Evolutionary conservation across 495 filamentous ascomycete species (phyloP).

Genomic region (Astrothelium subdiscretum): DNA sequence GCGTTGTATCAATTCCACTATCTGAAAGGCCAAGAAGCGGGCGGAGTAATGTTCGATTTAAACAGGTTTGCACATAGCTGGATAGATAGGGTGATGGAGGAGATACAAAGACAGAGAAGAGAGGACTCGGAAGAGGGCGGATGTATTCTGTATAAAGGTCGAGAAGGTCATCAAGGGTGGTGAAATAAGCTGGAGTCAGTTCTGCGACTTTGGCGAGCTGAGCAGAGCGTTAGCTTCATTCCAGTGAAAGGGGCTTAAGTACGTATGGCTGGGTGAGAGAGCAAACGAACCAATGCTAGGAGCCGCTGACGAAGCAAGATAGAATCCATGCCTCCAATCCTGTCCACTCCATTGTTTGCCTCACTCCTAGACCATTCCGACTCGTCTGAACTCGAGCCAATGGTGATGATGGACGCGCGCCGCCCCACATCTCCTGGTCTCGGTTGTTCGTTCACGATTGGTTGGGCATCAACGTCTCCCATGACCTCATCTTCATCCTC

Average conservation of each 20-base stretch:
- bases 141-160: conserved; percentile 54
- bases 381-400: background rate
- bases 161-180: conserved; percentile 48
- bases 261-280: too few species aligned
- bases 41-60: conserved; percentile 54
- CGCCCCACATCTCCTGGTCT: background rate
- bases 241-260: background rate
- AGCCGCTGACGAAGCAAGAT: conserved; percentile 53
- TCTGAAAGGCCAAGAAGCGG: conserved; percentile 48
- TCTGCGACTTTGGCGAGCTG: conserved; percentile 38
- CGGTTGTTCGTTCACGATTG: background rate
- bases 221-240: background rate
- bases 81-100: conserved; percentile 14
- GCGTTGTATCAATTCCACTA: conserved; percentile 33
- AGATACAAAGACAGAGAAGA: conserved; percentile 63
- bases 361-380: conserved; percentile 7
- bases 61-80: conserved; percentile 39
- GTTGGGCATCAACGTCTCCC: conserved; percentile 11
- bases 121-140: conserved; percentile 50
- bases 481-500: conserved; percentile 18
- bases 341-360: conserved; percentile 20
- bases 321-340: conserved; percentile 43
- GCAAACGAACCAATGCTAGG: conserved; percentile 26
- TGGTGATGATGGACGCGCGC: background rate
- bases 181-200: conserved; percentile 31